phyloP scores from a whole-genome alignment of 2,329 filamentous ascomycete species.

The Sclerotiophoma versabilis region DNA sequence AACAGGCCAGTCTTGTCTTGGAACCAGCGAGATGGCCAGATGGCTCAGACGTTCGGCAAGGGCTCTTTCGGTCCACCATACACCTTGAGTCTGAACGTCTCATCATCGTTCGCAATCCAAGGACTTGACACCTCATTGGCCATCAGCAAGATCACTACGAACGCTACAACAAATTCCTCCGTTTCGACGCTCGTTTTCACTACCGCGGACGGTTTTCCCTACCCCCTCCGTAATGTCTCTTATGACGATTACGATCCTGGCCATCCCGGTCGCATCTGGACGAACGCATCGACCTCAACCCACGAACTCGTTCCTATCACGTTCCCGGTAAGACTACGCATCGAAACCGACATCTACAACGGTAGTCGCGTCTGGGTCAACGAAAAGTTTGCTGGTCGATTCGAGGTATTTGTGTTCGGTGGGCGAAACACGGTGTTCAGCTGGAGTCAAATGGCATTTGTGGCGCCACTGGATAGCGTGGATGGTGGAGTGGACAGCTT shows the following conservation, averaged over 20 bases:
- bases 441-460: slow-evolving; percentile 66
- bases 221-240: slow-evolving; percentile 58
- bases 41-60: slow-evolving; percentile 32
- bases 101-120: slow-evolving; percentile 55
- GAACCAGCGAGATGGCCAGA: slow-evolving; percentile 25
- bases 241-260: slow-evolving; percentile 56
- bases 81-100: slow-evolving; percentile 49
- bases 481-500: slow-evolving; percentile 37
- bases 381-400: slow-evolving; percentile 56
- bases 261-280: slow-evolving; percentile 62
- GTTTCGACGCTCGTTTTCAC: slow-evolving; percentile 50
- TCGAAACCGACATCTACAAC: slow-evolving; percentile 55
- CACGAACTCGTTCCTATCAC: slow-evolving; percentile 53
- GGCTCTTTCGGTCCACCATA: slow-evolving; percentile 58
- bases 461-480: slow-evolving; percentile 55
- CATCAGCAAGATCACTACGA: slow-evolving; percentile 35
- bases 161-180: slow-evolving; percentile 24
- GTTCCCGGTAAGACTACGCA: slow-evolving; percentile 46
- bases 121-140: slow-evolving; percentile 54
- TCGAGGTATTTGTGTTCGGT: slow-evolving; percentile 63
- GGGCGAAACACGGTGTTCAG: slow-evolving; percentile 60
- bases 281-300: slow-evolving; percentile 56
- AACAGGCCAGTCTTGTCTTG: slow-evolving; percentile 42
- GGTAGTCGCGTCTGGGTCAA: slow-evolving; percentile 60
- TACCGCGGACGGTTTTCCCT: slow-evolving; percentile 48